These are phyloP conservation scores for Agaricales sp. DNA, from an alignment of 1,284 basidiomycete genomes.

Conservation along the genomic window DNA sequence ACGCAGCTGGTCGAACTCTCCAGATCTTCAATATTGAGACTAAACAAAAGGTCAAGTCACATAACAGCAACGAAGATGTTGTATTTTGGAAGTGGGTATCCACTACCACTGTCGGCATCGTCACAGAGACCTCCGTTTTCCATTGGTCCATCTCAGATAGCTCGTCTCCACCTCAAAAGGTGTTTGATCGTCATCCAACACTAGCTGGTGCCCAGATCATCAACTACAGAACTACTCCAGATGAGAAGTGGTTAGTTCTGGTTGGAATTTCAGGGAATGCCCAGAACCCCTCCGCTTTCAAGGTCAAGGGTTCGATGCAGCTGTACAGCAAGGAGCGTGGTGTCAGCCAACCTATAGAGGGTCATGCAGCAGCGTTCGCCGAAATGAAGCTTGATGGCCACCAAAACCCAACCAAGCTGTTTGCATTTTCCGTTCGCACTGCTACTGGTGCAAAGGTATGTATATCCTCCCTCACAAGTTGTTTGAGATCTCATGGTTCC, in stretches of 20 bases:
- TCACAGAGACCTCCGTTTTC: constrained; percentile 90
- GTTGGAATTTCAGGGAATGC: constrained; percentile 95
- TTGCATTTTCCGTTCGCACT: constrained; percentile 92
- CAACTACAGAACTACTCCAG: constrained; percentile 89
- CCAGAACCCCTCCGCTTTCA: constrained; percentile 88
- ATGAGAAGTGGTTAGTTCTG: constrained; percentile 97
- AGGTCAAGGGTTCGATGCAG: constrained; percentile 96
- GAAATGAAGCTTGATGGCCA: constrained; percentile 86
- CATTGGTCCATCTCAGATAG: constrained; percentile 84
- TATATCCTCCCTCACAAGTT: constrained; percentile 7
- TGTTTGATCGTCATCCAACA: constrained; percentile 96
- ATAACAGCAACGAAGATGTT: constrained; percentile 90
- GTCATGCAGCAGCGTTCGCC: constrained; percentile 95
- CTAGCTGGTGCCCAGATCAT: constrained; percentile 95
- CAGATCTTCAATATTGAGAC: constrained; percentile 98
- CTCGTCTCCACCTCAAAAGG: constrained; percentile 74
- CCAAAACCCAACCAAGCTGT: constrained; percentile 80
- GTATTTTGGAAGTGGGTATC: constrained; percentile 99
- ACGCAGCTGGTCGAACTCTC: constrained; percentile 80
- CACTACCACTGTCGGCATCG: constrained; percentile 86
- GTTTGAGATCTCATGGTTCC: constrained; percentile 8
- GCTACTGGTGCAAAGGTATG: constrained; percentile 93
- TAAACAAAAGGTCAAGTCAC: constrained; percentile 96
- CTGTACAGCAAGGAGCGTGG: constrained; percentile 85
- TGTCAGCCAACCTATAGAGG: constrained; percentile 98